Base-by-base conservation (phyloP, 2,329 filamentous ascomycete genomes). In the Neonectria neomacrospora region DNA sequence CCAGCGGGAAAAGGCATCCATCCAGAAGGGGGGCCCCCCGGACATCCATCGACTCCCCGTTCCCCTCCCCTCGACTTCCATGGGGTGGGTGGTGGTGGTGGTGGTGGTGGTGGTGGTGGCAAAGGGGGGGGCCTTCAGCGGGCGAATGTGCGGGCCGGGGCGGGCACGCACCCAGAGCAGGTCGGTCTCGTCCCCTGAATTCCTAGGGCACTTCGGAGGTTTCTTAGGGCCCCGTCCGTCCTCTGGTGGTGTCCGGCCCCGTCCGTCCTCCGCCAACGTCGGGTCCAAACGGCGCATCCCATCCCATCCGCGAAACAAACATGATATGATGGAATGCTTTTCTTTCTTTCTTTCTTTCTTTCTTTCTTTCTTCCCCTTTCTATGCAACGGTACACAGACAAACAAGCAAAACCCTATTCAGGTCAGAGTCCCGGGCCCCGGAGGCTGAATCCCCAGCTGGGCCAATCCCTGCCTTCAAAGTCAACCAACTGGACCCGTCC, bases 91-190 rank as follows among this genome's bases (percentile, higher is more conserved):
- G n/a, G n/a, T n/a, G n/a, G n/a, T n/a, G n/a, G n/a, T n/a, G n/a
- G n/a, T n/a, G n/a, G n/a, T n/a, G n/a, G n/a, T n/a, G n/a, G n/a
- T 26, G 30, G 11, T 32, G 34, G 34, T 37, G 34, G 34, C n/a
- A 16, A n/a, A n/a, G n/a, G n/a, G n/a, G n/a, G n/a, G 32, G 32
- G 32, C 12, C 32, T 37, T 26, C 44, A 28, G 44, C 44, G 23
- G 22, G 44, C 14, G 44, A 14, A 26, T 22, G 22, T 18, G 30
- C 11, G 30, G 11, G 8, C 9, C 9, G 8, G 18, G 39, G n/a
- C 10, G 39, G 5, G 5, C 39, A 50, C n/a, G n/a, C n/a, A n/a
- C n/a, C n/a, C 59, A 58, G 47, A 58, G 60, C 54, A 42, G 47
- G 54, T 37, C 23, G 41, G 32, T 30, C n/a, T 18, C 23, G 5